phyloP scores from a whole-genome alignment of 2,329 filamentous ascomycete species.

The Claviceps maximensis region DNA sequence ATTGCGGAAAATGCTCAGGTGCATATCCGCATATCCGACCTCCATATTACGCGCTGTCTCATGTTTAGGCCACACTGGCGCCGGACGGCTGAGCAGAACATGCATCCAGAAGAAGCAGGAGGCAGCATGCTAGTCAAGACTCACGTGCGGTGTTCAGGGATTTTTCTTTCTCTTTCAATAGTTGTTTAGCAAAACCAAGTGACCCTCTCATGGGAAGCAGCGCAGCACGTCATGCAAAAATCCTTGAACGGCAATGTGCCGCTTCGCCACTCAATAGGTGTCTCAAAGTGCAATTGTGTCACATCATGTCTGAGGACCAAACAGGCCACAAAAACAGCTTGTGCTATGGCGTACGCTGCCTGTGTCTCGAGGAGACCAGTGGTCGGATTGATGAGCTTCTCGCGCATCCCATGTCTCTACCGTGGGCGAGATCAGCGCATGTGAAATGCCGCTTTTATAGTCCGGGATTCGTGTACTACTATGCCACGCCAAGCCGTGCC shows the following conservation, averaged over 20 bases:
- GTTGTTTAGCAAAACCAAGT: no score
- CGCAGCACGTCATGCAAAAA: no score
- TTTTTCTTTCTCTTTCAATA: no score
- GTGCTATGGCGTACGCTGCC: no score
- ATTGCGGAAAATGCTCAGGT: neutral
- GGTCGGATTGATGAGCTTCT: no score
- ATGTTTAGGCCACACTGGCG: neutral
- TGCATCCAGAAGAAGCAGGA: no score
- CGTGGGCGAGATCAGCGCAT: neutral
- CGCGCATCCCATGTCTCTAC: neutral
- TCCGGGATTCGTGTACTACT: neutral
- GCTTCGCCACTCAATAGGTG: no score
- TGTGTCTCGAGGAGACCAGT: no score
- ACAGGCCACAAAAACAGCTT: neutral
- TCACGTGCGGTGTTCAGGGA: neutral
- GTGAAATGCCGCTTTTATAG: neutral
- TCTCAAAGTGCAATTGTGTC: neutral
- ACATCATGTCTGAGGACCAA: neutral
- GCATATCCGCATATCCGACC: neutral
- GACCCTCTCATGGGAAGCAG: no score
- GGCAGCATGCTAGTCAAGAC: no score
- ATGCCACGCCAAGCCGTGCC: constrained; percentile 6
- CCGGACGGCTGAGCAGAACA: neutral
- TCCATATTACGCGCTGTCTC: no score
- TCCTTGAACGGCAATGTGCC: no score